Evolutionary conservation across 2,329 filamentous ascomycete species (phyloP), one percentile per base, ranked within the genome.

Genomic region (Dissoconium aciculare): DNA sequence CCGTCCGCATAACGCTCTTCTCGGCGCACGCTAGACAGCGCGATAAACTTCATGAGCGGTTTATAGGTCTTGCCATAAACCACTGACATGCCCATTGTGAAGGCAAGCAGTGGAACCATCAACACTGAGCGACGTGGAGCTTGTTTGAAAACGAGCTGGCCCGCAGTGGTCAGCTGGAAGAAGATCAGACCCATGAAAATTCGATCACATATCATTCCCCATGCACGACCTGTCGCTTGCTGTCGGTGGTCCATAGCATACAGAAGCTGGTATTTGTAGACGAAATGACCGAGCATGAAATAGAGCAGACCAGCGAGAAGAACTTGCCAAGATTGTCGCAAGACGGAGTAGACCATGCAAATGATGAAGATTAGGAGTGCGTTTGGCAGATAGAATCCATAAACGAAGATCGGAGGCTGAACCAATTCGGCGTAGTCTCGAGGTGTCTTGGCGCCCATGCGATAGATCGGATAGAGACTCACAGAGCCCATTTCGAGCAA

Each of bases 161-260:
- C 87, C 13, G 82, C 77, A 67, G 93, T 89, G 27, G 89, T 83
- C 13, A 92, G 58, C 54, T 98, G 84, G 49, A 94, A 94, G 25
- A 95, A 71, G 3, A 91, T 59, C 6, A 94, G 59, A 1, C 89
- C 89, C 14, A 94, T 62, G 33, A 95, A 71, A 36, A 94, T 69
- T 19, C 89, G 80, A 50, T 89, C 83, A 57, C 84, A 93, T 39
- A 98, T 93, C 69, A 98, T 92, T 28, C 80, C 78, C 89, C 89
- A 98, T 4, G 85, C 84, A 38, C 78, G 75, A 12, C 91, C 91
- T 0, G 87, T 95, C 11, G 84, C 83, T 51, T 93, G 84, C 49
- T 91, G 83, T 11, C 83, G 80, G 53, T 95, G 87, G 47, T 95
- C 85, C 89, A 98, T 98, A 17, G 89, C 84, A 54, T 98, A 98